Base-by-base conservation (phyloP, 108 stramenopile genomes). In the Conticribra weissflogii region DNA sequence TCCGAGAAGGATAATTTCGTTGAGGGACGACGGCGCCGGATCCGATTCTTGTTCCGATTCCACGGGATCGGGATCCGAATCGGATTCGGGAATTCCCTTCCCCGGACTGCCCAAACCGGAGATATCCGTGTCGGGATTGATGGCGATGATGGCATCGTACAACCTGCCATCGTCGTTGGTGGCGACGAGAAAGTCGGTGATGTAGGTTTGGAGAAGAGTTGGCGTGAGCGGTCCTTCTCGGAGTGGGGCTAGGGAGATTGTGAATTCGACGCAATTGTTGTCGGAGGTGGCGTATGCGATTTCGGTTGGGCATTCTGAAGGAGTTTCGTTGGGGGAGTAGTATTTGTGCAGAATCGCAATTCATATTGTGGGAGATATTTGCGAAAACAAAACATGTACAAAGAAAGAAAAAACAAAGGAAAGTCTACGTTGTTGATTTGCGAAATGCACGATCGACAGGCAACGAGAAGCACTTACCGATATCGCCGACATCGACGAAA, bases 141-240 rank as follows among this genome's bases (percentile, higher is more conserved):
- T 48, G 21, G 48, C 65, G 21, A 66, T 33, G 1, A 66, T 24
- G 53, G 53, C 52, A 54, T 66, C 31, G 30, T 66, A 66, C 51
- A 66, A 41, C 50, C 7, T 8, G 2, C 65, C 65, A 27, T 66
- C 29, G 21, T n/a, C n/a, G 30, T 66, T 66, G 3, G 34, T 36
- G 0, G 65, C 65, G 15, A 18, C 27, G 14, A 16, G 0, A 45
- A 66, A 66, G 33, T 34, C 5, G 17, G 15, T 2, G 32, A 54
- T 23, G 54, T 30, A 66, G 48, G 28, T 22, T 12, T 66, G 25
- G 14, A 54, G 32, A 4, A 2, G 4, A 48, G 47, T 2, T 9
- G 29, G 8, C 3, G 52, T 33, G 29, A 66, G 19, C 28, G 52
- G 52, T 55, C 65, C 65, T 3, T 31, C 52, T 12, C 18, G 17